phyloP scores from a whole-genome alignment of 257 asterid genomes.

The Nicotiana sylvestris region DNA sequence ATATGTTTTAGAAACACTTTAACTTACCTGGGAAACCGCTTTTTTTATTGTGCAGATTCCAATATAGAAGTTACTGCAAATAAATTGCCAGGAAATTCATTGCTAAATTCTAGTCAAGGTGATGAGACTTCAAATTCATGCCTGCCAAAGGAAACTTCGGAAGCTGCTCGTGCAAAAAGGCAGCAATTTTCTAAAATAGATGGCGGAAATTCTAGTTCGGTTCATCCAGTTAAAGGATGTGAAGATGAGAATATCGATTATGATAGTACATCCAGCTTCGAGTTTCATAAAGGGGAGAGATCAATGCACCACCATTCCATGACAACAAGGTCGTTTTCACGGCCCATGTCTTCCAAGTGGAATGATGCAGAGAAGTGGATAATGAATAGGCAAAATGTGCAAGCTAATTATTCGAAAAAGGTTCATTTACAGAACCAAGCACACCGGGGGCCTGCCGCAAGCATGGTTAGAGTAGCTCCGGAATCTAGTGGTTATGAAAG shows the following conservation, averaged over 20 bases:
- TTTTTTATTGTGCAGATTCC: conserved; percentile 21
- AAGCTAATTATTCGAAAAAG: conserved; percentile 49
- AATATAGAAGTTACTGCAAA: neutral
- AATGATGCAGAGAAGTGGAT: conserved; percentile 99
- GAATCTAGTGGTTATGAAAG: conserved; percentile 44
- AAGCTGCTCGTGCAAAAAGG: conserved; percentile 28
- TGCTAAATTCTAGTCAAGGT: conserved; percentile 13
- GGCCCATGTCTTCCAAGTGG: conserved; percentile 94
- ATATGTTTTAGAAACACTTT: neutral
- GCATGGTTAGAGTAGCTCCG: conserved; percentile 57
- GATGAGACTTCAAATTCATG: conserved; percentile 15
- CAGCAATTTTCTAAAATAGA: conserved; percentile 51
- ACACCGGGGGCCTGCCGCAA: conserved; percentile 28
- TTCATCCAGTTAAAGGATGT: conserved; percentile 47
- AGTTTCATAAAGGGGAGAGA: conserved; percentile 90
- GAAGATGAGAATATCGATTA: conserved; percentile 94
- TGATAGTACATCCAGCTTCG: conserved; percentile 97
- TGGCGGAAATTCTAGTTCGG: conserved; percentile 52
- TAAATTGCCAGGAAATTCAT: conserved; percentile 15
- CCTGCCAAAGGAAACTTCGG: conserved; percentile 38
- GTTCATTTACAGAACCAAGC: conserved; percentile 39
- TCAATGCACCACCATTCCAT: conserved; percentile 48
- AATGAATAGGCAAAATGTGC: conserved; percentile 63
- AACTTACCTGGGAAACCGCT: neutral
- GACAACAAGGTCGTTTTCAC: conserved; percentile 46